A percentile compares a stretch with the other conserved stretches of the same genome.
phyloP scores from a whole-genome alignment of 306 rosid genomes.

The Castanospermum australe region DNA sequence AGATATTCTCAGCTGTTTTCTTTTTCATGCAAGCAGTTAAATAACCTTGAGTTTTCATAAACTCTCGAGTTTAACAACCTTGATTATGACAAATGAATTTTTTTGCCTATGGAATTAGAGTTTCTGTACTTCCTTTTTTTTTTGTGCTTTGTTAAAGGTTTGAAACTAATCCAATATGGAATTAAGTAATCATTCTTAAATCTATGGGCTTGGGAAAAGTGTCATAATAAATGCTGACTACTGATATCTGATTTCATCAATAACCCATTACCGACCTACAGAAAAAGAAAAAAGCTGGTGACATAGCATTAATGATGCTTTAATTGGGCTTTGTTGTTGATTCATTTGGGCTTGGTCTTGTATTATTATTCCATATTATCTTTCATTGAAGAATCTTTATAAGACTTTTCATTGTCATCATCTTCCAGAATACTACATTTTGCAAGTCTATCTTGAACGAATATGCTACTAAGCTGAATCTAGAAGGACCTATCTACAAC shows the following conservation, averaged over 20 bases:
- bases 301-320: not conserved
- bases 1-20: not conserved
- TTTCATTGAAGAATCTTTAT: not conserved
- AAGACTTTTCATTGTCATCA: not conserved
- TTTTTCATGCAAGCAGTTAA: too few relatives aligned
- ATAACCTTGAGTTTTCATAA: too few relatives aligned
- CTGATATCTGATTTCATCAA: not conserved
- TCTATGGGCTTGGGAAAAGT: not conserved
- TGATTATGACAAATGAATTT: not conserved
- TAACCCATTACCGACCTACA: not conserved
- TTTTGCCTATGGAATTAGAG: not conserved
- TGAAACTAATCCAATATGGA: not conserved
- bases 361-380: not conserved
- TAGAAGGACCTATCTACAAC: slow-evolving; percentile 36
- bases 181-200: too few relatives aligned
- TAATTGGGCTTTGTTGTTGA: not conserved
- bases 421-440: slow-evolving; percentile 38
- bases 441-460: slow-evolving; percentile 60
- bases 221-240: not conserved
- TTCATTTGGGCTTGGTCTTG: not conserved
- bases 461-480: slow-evolving; percentile 47
- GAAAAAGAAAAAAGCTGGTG: not conserved
- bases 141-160: not conserved
- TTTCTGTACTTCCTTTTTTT: not conserved
- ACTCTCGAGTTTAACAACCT: too few relatives aligned